Evolutionary conservation across 1,284 basidiomycete genomes (phyloP), one percentile per base, ranked within the genome.

Genomic region (Peniophora sp.): DNA sequence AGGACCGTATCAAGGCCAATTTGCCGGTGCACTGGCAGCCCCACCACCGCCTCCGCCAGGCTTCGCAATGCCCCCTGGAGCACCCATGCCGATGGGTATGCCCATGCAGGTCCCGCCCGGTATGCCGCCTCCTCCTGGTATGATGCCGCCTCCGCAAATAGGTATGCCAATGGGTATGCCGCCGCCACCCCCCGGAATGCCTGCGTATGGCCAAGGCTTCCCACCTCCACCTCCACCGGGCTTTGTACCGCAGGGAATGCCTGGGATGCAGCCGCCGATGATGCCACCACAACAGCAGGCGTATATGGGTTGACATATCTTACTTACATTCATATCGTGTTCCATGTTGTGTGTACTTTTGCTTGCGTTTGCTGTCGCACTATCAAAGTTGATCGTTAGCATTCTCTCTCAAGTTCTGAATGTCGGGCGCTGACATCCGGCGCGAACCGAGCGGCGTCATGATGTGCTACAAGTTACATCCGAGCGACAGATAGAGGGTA

Each of bases 1-100:
- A 57, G 82, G 79, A 14, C 81, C 80, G 0, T 89, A 88, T 58
- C 87, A 88, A 70, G 91, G 89, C n/a, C 90, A 92, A 67, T 93
- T 91, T 63, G 90, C 88, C 6, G 90, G 90, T 43, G 83, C 77
- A 20, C 75, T 93, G 49, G 87, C 87, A 1, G 79, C 81, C 50
- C 80, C 82, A 1, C 79, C 86, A 0, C 82, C 73, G 1, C 68
- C 71, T 8, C 75, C 83, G 0, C 79, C 83, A 45, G 85, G 85
- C 10, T 88, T 88, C 54, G 74, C 81, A 0, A 51, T 50, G 2
- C 67, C 70, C 61, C 65, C 63, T 58, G 58, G 57, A 17, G 58
- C 60, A 12, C 58, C 58, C 23, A 67, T 73, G 68, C 57, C 55
- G 15, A 75, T 77, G 71, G 74, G 69, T 34, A 78, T 82, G 73